phyloP scores from a whole-genome alignment of 176 grass and related monocot genomes.

The Lolium rigidum region DNA sequence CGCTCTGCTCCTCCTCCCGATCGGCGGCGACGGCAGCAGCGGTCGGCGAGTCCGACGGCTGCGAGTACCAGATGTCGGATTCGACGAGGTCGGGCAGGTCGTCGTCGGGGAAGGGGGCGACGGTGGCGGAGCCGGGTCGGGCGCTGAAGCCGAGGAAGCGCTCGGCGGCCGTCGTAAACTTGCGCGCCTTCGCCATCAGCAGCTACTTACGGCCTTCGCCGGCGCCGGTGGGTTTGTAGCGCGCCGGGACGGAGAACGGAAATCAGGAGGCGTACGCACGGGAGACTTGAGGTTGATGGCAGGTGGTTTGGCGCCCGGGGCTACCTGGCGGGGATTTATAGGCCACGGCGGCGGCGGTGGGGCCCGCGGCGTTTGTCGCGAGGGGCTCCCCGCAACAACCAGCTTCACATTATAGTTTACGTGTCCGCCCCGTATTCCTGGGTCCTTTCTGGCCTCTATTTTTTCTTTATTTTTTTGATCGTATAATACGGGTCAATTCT shows the following conservation, averaged over 20 bases:
- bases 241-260: neutral
- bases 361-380: constrained; percentile 24
- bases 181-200: neutral
- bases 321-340: constrained; percentile 50
- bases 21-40: neutral
- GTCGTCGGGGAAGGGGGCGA: constrained; percentile 31
- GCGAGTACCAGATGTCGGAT: constrained; percentile 71
- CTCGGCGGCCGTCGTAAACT: constrained; percentile 42
- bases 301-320: neutral
- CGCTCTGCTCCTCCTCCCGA: neutral
- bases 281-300: neutral
- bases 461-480: neutral
- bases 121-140: constrained; percentile 33
- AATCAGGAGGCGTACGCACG: neutral
- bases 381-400: constrained; percentile 23
- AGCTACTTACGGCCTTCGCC: neutral
- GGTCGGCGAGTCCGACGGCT: neutral
- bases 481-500: neutral
- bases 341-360: constrained; percentile 1
- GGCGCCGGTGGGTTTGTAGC: neutral
- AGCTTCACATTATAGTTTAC: neutral
- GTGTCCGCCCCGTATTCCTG: constrained; percentile 27
- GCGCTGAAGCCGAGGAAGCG: constrained; percentile 62
- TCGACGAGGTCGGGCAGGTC: constrained; percentile 75
- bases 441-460: neutral